These are phyloP conservation scores for Cladochytrium replicatum DNA, from an alignment of 192 early-diverging fungal genomes.

Conservation along the genomic window DNA sequence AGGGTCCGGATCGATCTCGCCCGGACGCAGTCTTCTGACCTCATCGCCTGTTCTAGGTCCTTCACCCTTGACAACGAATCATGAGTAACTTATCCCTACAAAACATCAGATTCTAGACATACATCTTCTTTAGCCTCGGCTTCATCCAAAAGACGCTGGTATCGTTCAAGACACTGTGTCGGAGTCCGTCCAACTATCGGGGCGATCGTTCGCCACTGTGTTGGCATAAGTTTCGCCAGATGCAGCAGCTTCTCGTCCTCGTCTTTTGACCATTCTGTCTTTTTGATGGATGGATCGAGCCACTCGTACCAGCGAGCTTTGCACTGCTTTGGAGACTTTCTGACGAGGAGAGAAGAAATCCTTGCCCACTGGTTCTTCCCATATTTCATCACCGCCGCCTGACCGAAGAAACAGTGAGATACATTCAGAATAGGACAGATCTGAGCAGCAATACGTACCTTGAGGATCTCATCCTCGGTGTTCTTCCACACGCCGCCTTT, in stretches of 20 bases:
- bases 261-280: constrained; percentile 98
- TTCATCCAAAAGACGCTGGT: constrained; percentile 91
- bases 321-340: constrained; percentile 97
- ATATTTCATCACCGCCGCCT: constrained; percentile 96
- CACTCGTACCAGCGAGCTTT: constrained; percentile 99
- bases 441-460: constrained; percentile 36
- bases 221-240: constrained; percentile 97
- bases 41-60: constrained; percentile 54
- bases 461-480: constrained; percentile 96
- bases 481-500: constrained; percentile 99
- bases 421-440: not conserved
- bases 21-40: constrained; percentile 76
- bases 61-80: too few species aligned
- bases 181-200: constrained; percentile 95
- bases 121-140: constrained; percentile 78
- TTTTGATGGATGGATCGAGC: constrained; percentile 97
- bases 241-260: constrained; percentile 97
- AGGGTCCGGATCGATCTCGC: constrained; percentile 95
- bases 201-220: constrained; percentile 98
- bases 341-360: constrained; percentile 87
- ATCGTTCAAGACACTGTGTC: constrained; percentile 92
- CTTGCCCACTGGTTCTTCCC: constrained; percentile 99
- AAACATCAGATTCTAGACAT: constrained; percentile 9
- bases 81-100: not conserved
- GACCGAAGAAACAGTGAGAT: not conserved